These are phyloP conservation scores for Saccharomyces kudriavzevii DNA, from an alignment of 805 yeast genomes.

Conservation along the genomic window DNA sequence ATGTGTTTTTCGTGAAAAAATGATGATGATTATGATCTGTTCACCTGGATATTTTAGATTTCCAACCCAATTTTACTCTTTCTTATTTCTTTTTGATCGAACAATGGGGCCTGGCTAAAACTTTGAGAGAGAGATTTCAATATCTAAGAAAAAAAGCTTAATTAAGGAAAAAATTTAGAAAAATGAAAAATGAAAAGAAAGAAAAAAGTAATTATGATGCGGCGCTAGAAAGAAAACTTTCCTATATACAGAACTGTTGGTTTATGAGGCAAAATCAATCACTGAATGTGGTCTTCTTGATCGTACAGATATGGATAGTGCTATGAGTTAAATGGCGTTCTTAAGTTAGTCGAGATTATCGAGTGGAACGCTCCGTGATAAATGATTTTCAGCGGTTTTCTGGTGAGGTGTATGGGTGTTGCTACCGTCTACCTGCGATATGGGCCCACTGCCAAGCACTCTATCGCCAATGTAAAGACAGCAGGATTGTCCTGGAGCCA, in stretches of 20 bases:
- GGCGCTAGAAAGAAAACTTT: not conserved
- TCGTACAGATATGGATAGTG: not conserved
- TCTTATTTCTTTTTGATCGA: not conserved
- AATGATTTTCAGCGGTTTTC: not conserved
- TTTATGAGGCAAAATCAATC: not conserved
- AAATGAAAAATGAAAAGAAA: not conserved
- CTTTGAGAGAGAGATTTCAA: not conserved
- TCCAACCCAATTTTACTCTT: not conserved
- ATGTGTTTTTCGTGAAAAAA: not conserved
- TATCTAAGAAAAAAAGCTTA: not conserved
- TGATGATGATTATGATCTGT: not conserved
- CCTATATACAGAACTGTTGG: not conserved
- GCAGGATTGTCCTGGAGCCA: constrained; percentile 84
- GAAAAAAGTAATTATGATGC: not conserved
- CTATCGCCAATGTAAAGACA: constrained; percentile 61
- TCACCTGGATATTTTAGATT: not conserved
- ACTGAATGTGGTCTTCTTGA: not conserved
- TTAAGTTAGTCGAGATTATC: not conserved
- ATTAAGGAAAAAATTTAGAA: not conserved
- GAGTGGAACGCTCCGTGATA: not conserved
- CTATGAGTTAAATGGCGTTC: not conserved
- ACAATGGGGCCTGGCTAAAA: not conserved
- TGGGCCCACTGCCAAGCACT: constrained; percentile 58
- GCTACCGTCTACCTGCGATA: not conserved
- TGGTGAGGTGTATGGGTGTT: not conserved